phyloP scores from a whole-genome alignment of 768 basidiomycete species.

The Leccinellum rugosiceps region DNA sequence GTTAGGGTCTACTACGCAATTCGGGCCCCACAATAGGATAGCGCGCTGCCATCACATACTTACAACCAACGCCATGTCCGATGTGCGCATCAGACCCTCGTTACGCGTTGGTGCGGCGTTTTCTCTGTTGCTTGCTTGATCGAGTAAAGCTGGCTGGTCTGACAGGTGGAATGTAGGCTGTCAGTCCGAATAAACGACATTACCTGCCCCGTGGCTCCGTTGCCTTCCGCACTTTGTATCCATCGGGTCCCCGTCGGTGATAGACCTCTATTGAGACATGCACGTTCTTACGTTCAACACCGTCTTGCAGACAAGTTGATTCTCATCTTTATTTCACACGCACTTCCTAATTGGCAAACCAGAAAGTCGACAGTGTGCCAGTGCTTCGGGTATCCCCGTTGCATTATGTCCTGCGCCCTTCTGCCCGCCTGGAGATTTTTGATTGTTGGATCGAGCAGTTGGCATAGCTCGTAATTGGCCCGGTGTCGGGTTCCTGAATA shows the following conservation, averaged over 20 bases:
- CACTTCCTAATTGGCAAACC: not conserved
- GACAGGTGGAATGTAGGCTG: not conserved
- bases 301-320: not conserved
- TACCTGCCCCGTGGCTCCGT: not conserved
- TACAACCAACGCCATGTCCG: not conserved
- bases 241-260: not conserved
- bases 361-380: not conserved
- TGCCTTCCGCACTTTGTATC: not conserved
- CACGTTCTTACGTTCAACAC: not conserved
- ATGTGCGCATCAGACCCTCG: not conserved
- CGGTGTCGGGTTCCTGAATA: constrained; percentile 15
- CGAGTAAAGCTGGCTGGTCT: not conserved
- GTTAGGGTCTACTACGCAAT: not conserved
- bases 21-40: not conserved
- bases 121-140: not conserved
- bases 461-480: constrained; percentile 27
- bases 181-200: not conserved
- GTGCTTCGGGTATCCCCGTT: not conserved
- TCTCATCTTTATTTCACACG: not conserved
- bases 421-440: constrained; percentile 27
- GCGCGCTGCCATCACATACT: not conserved
- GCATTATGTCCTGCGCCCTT: not conserved
- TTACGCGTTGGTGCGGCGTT: not conserved
- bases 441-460: constrained; percentile 21
- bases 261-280: not conserved